These are phyloP conservation scores for Cenchrus americanus DNA, from an alignment of 176 grass and related monocot species.

Conservation along the genomic window DNA sequence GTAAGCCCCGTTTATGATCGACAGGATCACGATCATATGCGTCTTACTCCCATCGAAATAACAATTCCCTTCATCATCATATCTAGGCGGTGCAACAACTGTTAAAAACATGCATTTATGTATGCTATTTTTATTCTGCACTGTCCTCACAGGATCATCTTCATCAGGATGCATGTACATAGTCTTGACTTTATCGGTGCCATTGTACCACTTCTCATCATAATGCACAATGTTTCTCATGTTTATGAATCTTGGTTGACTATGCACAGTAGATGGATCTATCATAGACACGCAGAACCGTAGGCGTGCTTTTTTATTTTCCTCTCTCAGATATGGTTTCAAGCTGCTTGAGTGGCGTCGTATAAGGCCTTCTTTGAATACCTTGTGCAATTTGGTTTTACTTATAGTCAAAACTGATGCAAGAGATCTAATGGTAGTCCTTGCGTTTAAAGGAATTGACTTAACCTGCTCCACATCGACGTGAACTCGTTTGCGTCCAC, in stretches of 20 bases:
- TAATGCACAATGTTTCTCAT: background rate
- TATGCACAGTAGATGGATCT: background rate
- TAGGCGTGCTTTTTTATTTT: background rate
- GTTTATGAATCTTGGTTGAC: background rate
- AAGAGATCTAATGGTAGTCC: background rate
- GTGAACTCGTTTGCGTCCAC: background rate
- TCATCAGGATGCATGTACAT: too few relatives aligned
- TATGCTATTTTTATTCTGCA: background rate
- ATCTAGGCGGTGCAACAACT: background rate
- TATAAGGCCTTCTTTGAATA: background rate
- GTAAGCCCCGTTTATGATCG: too few relatives aligned
- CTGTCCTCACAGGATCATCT: background rate
- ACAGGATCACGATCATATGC: too few relatives aligned
- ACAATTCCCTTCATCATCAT: background rate
- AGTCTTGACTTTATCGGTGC: too few relatives aligned
- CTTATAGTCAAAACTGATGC: background rate
- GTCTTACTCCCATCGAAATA: slow-evolving; percentile 2
- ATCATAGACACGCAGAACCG: background rate
- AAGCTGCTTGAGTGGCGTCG: background rate
- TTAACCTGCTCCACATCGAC: background rate
- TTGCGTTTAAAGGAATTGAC: background rate
- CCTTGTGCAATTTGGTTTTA: background rate
- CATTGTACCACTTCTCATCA: background rate
- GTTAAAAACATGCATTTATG: background rate
- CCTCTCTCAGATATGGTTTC: background rate